A percentile compares a stretch with the other conserved stretches of the same genome.
Evolutionary conservation across 805 yeast species (phyloP).

Genomic region (Candida odintsovae): DNA sequence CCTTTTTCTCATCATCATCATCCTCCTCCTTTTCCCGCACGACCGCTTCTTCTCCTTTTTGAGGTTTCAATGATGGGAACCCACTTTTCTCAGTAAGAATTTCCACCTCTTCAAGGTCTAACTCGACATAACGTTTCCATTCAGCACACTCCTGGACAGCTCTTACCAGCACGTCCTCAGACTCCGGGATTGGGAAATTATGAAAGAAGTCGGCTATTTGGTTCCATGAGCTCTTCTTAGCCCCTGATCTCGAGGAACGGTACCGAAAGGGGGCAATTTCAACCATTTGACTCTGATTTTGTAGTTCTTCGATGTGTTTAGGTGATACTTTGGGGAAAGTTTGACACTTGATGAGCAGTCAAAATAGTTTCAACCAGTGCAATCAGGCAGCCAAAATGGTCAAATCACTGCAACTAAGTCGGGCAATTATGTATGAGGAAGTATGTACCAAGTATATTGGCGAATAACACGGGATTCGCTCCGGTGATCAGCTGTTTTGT

Average conservation of each 20-base stretch:
- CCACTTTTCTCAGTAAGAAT: neutral
- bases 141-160: conserved; percentile 13
- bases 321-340: too few relatives aligned
- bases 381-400: too few relatives aligned
- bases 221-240: conserved; percentile 5
- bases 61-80: neutral
- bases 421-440: too few relatives aligned
- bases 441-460: too few relatives aligned
- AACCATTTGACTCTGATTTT: neutral
- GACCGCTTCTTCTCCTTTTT: neutral
- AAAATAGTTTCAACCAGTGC: too few relatives aligned
- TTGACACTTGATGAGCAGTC: too few relatives aligned
- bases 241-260: conserved; percentile 9
- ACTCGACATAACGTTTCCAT: conserved; percentile 18
- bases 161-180: conserved; percentile 3
- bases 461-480: too few relatives aligned
- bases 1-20: neutral
- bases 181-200: conserved; percentile 4
- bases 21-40: too few relatives aligned
- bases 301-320: too few relatives aligned
- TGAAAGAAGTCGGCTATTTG: conserved; percentile 7
- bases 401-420: too few relatives aligned
- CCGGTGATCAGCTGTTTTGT: neutral
- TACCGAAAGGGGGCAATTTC: neutral
- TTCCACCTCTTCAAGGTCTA: conserved; percentile 11